phyloP scores from a whole-genome alignment of 495 filamentous ascomycete genomes.

The Immersiella caudata region DNA sequence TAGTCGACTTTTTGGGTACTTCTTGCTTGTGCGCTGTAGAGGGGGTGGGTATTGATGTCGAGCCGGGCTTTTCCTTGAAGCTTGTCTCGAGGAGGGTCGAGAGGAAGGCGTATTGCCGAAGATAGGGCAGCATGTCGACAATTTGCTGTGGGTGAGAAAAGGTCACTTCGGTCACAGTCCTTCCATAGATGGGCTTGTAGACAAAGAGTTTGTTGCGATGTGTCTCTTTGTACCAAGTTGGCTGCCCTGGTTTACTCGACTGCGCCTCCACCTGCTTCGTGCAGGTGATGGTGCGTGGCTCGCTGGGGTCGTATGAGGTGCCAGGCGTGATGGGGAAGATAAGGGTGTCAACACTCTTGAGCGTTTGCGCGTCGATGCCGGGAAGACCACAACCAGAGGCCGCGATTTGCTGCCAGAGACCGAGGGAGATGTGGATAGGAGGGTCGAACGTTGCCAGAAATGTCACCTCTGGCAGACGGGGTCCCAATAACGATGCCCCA shows the following conservation, averaged over 20 bases:
- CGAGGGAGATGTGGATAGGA: slow-evolving; percentile 72
- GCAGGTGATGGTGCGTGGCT: slow-evolving; percentile 43
- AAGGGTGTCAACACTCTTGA: slow-evolving; percentile 67
- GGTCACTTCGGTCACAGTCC: slow-evolving; percentile 68
- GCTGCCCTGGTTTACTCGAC: slow-evolving; percentile 34
- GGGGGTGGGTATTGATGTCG: not conserved
- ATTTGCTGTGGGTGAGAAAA: slow-evolving; percentile 89
- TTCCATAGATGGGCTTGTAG: slow-evolving; percentile 68
- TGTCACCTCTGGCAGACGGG: slow-evolving; percentile 69
- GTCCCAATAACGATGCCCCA: slow-evolving; percentile 30
- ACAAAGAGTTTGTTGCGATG: slow-evolving; percentile 74
- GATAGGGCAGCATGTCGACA: slow-evolving; percentile 70
- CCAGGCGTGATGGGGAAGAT: slow-evolving; percentile 56
- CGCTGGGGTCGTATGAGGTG: slow-evolving; percentile 42
- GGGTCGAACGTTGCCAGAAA: slow-evolving; percentile 87
- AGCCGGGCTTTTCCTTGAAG: slow-evolving; percentile 43
- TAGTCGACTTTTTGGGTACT: not conserved
- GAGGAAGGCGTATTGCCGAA: slow-evolving; percentile 76
- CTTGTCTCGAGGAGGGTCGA: slow-evolving; percentile 64
- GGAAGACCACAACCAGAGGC: slow-evolving; percentile 63
- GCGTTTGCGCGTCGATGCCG: slow-evolving; percentile 44
- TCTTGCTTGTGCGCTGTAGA: not conserved
- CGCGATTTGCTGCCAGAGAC: slow-evolving; percentile 68
- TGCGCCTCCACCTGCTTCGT: slow-evolving; percentile 42
- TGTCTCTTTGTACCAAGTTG: slow-evolving; percentile 33